These are phyloP conservation scores for Pouteria campechiana DNA, from an alignment of 179 eudicot genomes.

Conservation along the genomic window DNA sequence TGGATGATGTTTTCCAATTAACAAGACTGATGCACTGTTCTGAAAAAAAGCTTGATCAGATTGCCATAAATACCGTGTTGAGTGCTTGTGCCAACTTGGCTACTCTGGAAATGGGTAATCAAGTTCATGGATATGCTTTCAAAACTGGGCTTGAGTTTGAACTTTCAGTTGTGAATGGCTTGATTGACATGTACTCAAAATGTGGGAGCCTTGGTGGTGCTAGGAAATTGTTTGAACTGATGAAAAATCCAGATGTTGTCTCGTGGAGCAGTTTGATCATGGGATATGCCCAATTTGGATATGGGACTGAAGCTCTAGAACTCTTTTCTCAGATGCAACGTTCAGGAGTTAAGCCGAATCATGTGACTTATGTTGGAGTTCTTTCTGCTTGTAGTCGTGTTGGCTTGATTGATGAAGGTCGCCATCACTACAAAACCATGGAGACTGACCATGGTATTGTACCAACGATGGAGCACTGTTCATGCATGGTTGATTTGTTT, in stretches of 20 bases:
- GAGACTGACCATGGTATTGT: constrained; percentile 16
- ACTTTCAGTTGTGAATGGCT: constrained; percentile 16
- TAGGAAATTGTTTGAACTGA: constrained; percentile 18
- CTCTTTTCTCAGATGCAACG: constrained; percentile 20
- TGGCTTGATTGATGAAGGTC: constrained; percentile 29
- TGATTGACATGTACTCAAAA: constrained; percentile 29
- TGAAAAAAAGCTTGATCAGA: constrained; percentile 14
- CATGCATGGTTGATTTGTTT: constrained; percentile 30
- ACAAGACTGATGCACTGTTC: constrained; percentile 17
- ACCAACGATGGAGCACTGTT: constrained; percentile 27
- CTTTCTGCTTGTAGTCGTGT: constrained; percentile 33
- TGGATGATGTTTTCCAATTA: constrained; percentile 16
- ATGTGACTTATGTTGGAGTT: constrained; percentile 29
- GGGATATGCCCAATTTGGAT: constrained; percentile 31
- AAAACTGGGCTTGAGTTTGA: constrained; percentile 18
- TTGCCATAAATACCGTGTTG: constrained; percentile 12
- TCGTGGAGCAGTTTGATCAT: constrained; percentile 34
- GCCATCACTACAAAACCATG: constrained; percentile 17
- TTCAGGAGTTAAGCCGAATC: constrained; percentile 20
- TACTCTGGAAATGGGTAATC: constrained; percentile 27
- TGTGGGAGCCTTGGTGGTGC: constrained; percentile 23
- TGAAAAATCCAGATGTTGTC: constrained; percentile 22
- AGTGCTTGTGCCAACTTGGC: constrained; percentile 25
- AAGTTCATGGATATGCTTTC: constrained; percentile 13
- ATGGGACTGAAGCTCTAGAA: constrained; percentile 27